phyloP scores from a whole-genome alignment of 495 filamentous ascomycete genomes.

The Penicillium antarcticum region DNA sequence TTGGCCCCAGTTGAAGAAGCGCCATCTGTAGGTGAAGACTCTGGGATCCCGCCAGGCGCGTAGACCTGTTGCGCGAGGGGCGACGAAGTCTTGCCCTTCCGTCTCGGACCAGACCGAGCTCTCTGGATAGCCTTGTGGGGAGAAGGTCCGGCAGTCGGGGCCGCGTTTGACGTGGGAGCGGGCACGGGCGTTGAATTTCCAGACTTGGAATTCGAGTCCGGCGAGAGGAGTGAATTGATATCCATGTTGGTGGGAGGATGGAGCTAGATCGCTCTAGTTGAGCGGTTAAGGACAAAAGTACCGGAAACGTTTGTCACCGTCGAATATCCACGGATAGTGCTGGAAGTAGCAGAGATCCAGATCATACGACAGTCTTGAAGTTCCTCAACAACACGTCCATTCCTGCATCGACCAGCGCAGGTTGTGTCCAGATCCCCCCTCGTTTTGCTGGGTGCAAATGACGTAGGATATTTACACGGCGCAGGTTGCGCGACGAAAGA shows the following conservation, averaged over 20 bases:
- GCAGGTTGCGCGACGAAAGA: background rate
- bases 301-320: constrained; percentile 5
- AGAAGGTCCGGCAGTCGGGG: constrained; percentile 24
- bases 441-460: constrained; percentile 5
- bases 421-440: constrained; percentile 19
- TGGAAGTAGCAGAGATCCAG: constrained; percentile 26
- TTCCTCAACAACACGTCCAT: constrained; percentile 44
- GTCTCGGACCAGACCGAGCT: constrained; percentile 29
- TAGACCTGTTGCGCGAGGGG: constrained; percentile 43
- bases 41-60: constrained; percentile 29
- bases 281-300: constrained; percentile 5
- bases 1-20: constrained; percentile 26
- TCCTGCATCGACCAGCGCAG: constrained; percentile 33
- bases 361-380: constrained; percentile 29
- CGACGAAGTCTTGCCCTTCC: constrained; percentile 38
- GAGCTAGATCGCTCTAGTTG: background rate
- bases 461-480: constrained; percentile 1
- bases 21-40: constrained; percentile 29
- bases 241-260: constrained; percentile 51
- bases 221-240: constrained; percentile 70
- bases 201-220: constrained; percentile 55
- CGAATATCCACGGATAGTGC: constrained; percentile 20
- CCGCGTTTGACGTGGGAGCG: constrained; percentile 29
- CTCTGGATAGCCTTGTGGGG: constrained; percentile 36
- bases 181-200: constrained; percentile 41